A percentile compares a stretch with the other conserved stretches of the same genome.
Evolutionary conservation across 2,329 filamentous ascomycete genomes (phyloP).

Genomic region (Pezicula radicicola): DNA sequence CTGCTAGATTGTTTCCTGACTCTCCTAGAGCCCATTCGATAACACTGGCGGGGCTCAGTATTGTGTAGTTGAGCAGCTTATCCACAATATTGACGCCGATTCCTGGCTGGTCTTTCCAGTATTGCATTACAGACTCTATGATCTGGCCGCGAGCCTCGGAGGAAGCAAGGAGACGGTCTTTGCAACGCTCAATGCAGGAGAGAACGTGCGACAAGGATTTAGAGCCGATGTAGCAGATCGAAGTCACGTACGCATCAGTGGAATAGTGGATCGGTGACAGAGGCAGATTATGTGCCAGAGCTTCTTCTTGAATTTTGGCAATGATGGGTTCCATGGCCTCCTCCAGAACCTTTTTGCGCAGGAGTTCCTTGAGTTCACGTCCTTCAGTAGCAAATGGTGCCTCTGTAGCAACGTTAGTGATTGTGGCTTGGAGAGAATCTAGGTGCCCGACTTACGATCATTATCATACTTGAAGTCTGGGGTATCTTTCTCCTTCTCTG

Average conservation of each 20-base stretch:
- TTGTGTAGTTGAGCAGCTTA: slow-evolving; percentile 96
- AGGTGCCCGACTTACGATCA: slow-evolving; percentile 53
- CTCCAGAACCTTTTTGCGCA: slow-evolving; percentile 81
- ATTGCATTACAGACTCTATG: slow-evolving; percentile 83
- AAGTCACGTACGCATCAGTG: slow-evolving; percentile 90
- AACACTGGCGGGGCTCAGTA: slow-evolving; percentile 80
- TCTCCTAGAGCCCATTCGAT: slow-evolving; percentile 82
- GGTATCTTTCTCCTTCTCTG: slow-evolving; percentile 91
- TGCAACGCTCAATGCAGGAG: slow-evolving; percentile 92
- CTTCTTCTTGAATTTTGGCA: slow-evolving; percentile 76
- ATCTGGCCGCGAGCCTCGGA: slow-evolving; percentile 81
- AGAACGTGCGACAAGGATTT: slow-evolving; percentile 96
- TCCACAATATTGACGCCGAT: slow-evolving; percentile 91
- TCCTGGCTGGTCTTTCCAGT: slow-evolving; percentile 91
- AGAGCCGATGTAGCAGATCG: slow-evolving; percentile 88
- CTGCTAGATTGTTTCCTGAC: slow-evolving; percentile 60
- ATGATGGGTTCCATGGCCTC: slow-evolving; percentile 84
- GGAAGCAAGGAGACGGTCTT: slow-evolving; percentile 79
- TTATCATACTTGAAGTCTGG: slow-evolving; percentile 89
- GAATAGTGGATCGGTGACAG: slow-evolving; percentile 77
- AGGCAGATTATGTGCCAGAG: slow-evolving; percentile 59
- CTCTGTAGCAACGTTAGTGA: slow-evolving; percentile 40
- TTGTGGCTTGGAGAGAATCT: background rate
- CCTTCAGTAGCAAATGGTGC: slow-evolving; percentile 82
- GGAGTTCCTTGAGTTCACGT: slow-evolving; percentile 73